Base-by-base conservation (phyloP, 192 early-diverging fungal genomes). In the Dimargaris cristalligena region DNA sequence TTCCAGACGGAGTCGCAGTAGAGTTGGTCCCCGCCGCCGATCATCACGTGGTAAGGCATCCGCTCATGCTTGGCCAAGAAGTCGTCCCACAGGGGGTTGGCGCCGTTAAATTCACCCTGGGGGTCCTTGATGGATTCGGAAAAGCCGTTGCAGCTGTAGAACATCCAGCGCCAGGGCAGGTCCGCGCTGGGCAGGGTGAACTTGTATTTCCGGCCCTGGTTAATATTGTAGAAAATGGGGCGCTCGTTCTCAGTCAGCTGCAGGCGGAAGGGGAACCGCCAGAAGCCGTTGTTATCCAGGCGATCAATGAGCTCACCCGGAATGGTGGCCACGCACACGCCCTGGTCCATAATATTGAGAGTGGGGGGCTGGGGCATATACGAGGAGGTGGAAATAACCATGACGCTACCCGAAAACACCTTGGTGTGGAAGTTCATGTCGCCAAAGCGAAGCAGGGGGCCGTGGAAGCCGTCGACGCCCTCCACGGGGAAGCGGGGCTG, bases 11-110 rank as follows among this genome's bases (percentile, higher is more conserved):
- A 56, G 65, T 86, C 84, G 26, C 77, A 65, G 51, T 87, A 87
- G 18, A 87, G 68, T 62, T 87, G 84, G 67, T 87, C 84, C 50
- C 84, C 84, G 25, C 84, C 84, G 41, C 84, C 82, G 47, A 87
- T 71, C 69, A 84, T 75, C 23, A 83, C 77, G 58, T 87, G 82
- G 64, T 82, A 80, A 13, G 82, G 82, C 30, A 73, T 65, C 25
- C 63, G 62, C 1, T 64, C 66, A 60, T 84, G 82, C 64, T 81
- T 76, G 26, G 69, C 71, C 62, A 82, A 54, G 16, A 76, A 67
- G 68, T 87, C 84, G 59, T 81, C 74, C 84, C 84, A 87, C 35
- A 87, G 63, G 4, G 79, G 78, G 16, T 78, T 76, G 68, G 65
- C 58, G 52, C 68, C 65, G 33, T 67, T 65, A 52, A 75, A 60